Evolutionary conservation across 257 asterid species (phyloP).

Genomic region (Jasminum sambac): DNA sequence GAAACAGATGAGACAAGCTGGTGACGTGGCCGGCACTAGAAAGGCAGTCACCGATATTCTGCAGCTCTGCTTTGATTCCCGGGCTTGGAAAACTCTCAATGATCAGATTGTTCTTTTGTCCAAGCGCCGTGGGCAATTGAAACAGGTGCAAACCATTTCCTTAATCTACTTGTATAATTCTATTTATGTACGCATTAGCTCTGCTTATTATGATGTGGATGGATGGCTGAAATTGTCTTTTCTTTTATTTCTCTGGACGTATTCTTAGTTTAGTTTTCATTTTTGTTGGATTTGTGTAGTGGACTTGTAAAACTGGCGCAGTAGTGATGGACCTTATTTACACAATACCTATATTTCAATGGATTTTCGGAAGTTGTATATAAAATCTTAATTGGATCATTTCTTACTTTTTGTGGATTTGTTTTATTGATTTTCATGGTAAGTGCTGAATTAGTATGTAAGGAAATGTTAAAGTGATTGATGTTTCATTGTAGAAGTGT

Average conservation of each 20-base stretch:
- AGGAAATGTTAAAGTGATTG: not conserved
- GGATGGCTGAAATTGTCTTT: constrained; percentile 18
- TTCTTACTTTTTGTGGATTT: not conserved
- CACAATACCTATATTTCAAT: not conserved
- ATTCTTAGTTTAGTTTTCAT: not conserved
- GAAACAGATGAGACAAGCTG: constrained; percentile 91
- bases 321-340: not conserved
- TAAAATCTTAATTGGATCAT: not conserved
- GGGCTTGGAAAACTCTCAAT: constrained; percentile 77
- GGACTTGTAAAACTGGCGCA: not conserved
- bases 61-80: constrained; percentile 87
- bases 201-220: constrained; percentile 11
- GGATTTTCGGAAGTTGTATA: not conserved
- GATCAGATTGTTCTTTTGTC: constrained; percentile 89
- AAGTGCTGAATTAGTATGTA: not conserved
- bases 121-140: constrained; percentile 95
- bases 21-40: constrained; percentile 82
- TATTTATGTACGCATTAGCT: not conserved
- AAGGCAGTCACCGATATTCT: constrained; percentile 86
- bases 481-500: not conserved
- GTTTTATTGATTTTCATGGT: not conserved
- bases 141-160: constrained; percentile 54
- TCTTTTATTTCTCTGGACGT: not conserved
- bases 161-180: not conserved
- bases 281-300: not conserved